Evolutionary conservation across 2,329 filamentous ascomycete genomes (phyloP).

Genomic region (Curvularia eragrostidis): DNA sequence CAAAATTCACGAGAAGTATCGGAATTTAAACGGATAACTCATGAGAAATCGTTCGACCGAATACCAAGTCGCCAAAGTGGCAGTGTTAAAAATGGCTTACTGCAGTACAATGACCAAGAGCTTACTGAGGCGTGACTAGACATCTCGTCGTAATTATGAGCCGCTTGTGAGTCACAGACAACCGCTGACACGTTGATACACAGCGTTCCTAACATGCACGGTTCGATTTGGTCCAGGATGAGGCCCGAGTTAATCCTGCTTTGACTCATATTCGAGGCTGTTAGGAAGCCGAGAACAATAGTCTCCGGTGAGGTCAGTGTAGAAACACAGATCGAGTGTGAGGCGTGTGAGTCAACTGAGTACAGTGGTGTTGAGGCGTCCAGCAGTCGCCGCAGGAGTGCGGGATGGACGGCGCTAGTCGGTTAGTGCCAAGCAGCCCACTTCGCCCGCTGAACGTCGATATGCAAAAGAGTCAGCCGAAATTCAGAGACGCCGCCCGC

Average conservation of each 20-base stretch:
- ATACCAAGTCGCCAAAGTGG: neutral
- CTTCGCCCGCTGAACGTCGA: constrained; percentile 37
- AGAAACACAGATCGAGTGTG: neutral
- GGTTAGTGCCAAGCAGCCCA: constrained; percentile 37
- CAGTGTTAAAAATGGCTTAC: no score
- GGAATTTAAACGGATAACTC: neutral
- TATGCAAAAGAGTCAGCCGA: constrained; percentile 40
- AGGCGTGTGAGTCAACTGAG: neutral
- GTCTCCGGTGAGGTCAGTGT: neutral
- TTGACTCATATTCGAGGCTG: neutral
- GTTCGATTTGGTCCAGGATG: neutral
- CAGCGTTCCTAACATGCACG: neutral
- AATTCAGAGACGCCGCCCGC: constrained; percentile 35
- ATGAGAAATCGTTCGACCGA: neutral
- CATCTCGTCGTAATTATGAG: neutral
- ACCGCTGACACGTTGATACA: neutral
- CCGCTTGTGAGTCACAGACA: constrained; percentile 1
- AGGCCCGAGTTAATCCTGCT: neutral
- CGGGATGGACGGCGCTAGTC: constrained; percentile 23
- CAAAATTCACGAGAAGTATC: neutral
- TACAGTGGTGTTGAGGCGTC: constrained; percentile 1
- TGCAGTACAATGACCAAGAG: neutral
- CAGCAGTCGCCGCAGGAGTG: constrained; percentile 17
- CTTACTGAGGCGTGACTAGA: neutral
- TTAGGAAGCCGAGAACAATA: neutral